These are phyloP conservation scores for Citrus maxima DNA, from an alignment of 345 rosid species.

Conservation along the genomic window DNA sequence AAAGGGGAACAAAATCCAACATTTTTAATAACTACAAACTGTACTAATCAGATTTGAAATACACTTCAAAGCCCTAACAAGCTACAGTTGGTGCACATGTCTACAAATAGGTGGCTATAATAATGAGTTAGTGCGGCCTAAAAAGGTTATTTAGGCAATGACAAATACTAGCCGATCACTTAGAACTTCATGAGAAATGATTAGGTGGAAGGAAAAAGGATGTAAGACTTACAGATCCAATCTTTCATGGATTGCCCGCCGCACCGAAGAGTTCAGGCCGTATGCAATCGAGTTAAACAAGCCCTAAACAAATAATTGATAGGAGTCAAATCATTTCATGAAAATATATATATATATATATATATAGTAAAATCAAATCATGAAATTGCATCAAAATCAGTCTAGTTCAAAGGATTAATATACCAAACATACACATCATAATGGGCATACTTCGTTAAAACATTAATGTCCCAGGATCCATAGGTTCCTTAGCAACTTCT, in stretches of 20 bases:
- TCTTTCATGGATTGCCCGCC: slow-evolving; percentile 81
- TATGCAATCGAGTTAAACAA: slow-evolving; percentile 95
- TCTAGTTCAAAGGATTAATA: background rate
- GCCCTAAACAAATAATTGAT: slow-evolving; percentile 45
- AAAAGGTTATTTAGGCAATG: background rate
- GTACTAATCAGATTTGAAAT: background rate
- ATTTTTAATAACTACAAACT: background rate
- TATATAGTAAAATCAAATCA: background rate
- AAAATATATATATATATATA: background rate
- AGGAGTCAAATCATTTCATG: background rate
- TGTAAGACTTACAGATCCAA: slow-evolving; percentile 66
- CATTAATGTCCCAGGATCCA: background rate
- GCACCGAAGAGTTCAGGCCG: slow-evolving; percentile 88
- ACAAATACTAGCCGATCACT: background rate
- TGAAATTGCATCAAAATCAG: background rate
- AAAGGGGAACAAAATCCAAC: background rate
- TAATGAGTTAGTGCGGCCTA: background rate
- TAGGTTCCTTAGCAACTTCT: background rate
- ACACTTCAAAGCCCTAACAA: background rate
- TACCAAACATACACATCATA: background rate
- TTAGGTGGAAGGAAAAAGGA: background rate
- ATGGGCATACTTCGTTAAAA: background rate
- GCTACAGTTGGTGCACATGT: background rate
- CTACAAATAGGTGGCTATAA: background rate
- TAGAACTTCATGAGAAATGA: background rate